Conservation (phyloP, 2,329 filamentous ascomycete species). For the Epicoccum sorghinum region DNA sequence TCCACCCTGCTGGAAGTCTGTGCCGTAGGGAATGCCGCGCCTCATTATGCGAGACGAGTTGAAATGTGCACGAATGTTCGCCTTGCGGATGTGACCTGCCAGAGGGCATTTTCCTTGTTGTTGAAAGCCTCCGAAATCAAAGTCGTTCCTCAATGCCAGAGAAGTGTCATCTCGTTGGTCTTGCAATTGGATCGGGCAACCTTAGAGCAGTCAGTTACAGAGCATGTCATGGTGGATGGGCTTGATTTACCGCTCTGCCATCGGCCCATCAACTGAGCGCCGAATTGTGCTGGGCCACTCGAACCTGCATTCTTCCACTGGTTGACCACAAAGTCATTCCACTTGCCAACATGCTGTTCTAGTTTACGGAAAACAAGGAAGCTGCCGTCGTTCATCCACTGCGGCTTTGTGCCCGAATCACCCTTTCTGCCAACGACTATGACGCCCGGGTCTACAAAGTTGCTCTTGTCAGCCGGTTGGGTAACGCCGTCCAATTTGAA, state of each 20-base stretch:
- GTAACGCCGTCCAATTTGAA: constrained; percentile 8
- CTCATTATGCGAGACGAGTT: constrained; percentile 9
- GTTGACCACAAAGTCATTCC: constrained; percentile 10
- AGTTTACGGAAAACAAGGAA: constrained; percentile 16
- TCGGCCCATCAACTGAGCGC: constrained; percentile 15
- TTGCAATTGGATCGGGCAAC: constrained; percentile 8
- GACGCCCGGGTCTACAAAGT: constrained; percentile 13
- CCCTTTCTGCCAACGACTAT: constrained; percentile 9
- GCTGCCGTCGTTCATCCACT: constrained; percentile 16
- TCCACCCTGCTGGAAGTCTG: constrained; percentile 5
- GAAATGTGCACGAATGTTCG: constrained; percentile 3
- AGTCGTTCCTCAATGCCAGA: constrained; percentile 8
- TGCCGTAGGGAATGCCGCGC: constrained; percentile 15
- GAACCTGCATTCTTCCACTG: constrained; percentile 9
- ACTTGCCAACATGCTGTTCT: constrained; percentile 16
- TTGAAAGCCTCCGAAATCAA: constrained; percentile 4
- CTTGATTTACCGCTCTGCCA: constrained; percentile 12
- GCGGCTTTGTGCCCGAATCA: constrained; percentile 5
- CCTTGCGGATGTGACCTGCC: constrained; percentile 13
- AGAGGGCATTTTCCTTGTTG: constrained; percentile 8
- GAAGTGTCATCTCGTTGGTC: constrained; percentile 4
- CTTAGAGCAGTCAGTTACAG: background rate
- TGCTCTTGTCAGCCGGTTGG: constrained; percentile 5
- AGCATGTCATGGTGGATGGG: background rate
- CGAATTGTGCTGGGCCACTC: constrained; percentile 3